phyloP scores from a whole-genome alignment of 164 flowering plant genomes.

The Sedum album region DNA sequence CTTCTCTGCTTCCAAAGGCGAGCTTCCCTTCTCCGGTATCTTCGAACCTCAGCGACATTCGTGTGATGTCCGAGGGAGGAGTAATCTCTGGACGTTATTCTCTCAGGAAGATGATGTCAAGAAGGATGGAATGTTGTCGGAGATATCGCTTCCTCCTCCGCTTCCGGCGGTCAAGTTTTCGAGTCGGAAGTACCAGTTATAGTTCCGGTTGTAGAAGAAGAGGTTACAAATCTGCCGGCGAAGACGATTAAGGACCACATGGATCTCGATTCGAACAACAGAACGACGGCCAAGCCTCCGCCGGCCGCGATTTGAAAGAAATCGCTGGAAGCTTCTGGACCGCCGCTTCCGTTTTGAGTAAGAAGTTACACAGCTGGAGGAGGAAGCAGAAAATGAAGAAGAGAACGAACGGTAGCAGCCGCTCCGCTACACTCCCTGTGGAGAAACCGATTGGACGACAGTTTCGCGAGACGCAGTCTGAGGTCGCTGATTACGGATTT shows the following conservation, averaged over 20 bases:
- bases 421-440: constrained; percentile 8
- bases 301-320: constrained; percentile 55
- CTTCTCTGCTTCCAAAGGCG: constrained; percentile 53
- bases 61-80: constrained; percentile 72
- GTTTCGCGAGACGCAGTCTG: constrained; percentile 51
- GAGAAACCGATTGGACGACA: constrained; percentile 21
- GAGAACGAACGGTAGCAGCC: constrained; percentile 9
- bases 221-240: constrained; percentile 17
- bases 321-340: constrained; percentile 51
- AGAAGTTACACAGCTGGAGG: constrained; percentile 68
- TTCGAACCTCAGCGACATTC: constrained; percentile 79
- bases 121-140: constrained; percentile 8
- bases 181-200: constrained; percentile 12
- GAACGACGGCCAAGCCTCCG: constrained; percentile 35
- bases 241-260: constrained; percentile 89
- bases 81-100: constrained; percentile 51
- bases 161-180: not conserved
- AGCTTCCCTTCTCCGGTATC: constrained; percentile 42
- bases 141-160: not conserved
- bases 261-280: constrained; percentile 57
- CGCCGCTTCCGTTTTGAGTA: constrained; percentile 71
- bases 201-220: constrained; percentile 20
- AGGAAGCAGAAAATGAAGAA: constrained; percentile 43
- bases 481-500: constrained; percentile 63
- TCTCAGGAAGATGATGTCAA: constrained; percentile 40